phyloP scores from a whole-genome alignment of 106 monocot species.

The Apostasia shenzhenica region DNA sequence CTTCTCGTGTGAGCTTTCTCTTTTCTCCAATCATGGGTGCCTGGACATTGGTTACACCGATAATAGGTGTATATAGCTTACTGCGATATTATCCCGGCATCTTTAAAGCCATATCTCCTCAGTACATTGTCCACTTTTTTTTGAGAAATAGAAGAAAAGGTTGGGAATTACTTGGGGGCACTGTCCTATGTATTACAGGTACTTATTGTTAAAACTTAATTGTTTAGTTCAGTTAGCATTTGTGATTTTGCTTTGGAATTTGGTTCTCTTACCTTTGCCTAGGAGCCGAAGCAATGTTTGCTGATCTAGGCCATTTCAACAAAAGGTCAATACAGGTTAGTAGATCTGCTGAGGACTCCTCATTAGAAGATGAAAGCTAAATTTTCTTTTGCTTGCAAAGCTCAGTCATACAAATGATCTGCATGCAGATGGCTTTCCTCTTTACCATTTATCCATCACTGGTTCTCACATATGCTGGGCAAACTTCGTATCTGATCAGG shows the following conservation, averaged over 20 bases:
- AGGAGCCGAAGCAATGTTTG: conserved; percentile 93
- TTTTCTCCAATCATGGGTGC: conserved; percentile 85
- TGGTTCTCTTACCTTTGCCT: not conserved
- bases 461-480: conserved; percentile 72
- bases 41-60: conserved; percentile 69
- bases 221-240: not conserved
- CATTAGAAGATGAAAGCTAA: not conserved
- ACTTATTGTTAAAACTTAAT: not conserved
- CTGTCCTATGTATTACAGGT: conserved; percentile 87
- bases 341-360: not conserved
- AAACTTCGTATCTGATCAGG: conserved; percentile 67
- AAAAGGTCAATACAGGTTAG: conserved; percentile 76
- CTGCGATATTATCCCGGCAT: conserved; percentile 53
- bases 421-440: conserved; percentile 68
- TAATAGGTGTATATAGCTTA: conserved; percentile 66
- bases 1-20: conserved; percentile 67
- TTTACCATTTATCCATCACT: conserved; percentile 77
- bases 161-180: conserved; percentile 71
- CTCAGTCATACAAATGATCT: not conserved
- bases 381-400: not conserved
- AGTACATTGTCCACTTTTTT: conserved; percentile 66
- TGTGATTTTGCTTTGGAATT: not conserved
- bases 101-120: conserved; percentile 69
- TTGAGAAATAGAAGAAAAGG: conserved; percentile 39
- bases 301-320: conserved; percentile 91